Evolutionary conservation across 768 basidiomycete genomes (phyloP).

Genomic region (Trametes elegans): DNA sequence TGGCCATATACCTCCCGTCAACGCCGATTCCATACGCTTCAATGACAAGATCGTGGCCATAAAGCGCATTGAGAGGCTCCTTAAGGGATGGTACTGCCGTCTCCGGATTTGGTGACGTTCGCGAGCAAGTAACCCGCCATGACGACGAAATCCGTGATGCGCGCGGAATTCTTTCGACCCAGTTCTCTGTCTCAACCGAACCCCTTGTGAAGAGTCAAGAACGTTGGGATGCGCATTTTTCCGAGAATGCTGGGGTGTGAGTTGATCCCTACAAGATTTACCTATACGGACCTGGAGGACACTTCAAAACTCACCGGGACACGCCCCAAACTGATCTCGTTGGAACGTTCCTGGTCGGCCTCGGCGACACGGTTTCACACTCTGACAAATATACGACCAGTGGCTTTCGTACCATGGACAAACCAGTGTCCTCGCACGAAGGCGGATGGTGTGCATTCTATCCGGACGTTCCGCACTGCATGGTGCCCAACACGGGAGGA

Average conservation of each 20-base stretch:
- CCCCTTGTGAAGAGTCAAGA: constrained; percentile 17
- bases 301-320: constrained; percentile 30
- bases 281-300: constrained; percentile 29
- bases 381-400: no score
- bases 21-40: no score
- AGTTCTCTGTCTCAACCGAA: constrained; percentile 21
- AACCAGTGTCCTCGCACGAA: no score
- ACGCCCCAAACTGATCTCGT: constrained; percentile 29
- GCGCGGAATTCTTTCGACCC: constrained; percentile 25
- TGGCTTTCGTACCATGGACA: constrained; percentile 11
- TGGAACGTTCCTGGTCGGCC: constrained; percentile 34
- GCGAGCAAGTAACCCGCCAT: constrained; percentile 24
- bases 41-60: not conserved
- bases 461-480: constrained; percentile 30
- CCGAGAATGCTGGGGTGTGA: constrained; percentile 21
- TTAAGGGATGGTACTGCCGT: constrained; percentile 11
- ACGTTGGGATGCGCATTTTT: constrained; percentile 24
- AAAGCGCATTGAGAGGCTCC: not conserved
- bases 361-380: constrained; percentile 26
- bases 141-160: constrained; percentile 27
- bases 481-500: constrained; percentile 4
- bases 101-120: constrained; percentile 31
- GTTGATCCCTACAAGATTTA: constrained; percentile 34
- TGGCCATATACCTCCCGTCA: not conserved
- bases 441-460: constrained; percentile 35